Evolutionary conservation across 441 rosid genomes (phyloP), one percentile per base, ranked within the genome.

Genomic region (Flueggea neowawraea): DNA sequence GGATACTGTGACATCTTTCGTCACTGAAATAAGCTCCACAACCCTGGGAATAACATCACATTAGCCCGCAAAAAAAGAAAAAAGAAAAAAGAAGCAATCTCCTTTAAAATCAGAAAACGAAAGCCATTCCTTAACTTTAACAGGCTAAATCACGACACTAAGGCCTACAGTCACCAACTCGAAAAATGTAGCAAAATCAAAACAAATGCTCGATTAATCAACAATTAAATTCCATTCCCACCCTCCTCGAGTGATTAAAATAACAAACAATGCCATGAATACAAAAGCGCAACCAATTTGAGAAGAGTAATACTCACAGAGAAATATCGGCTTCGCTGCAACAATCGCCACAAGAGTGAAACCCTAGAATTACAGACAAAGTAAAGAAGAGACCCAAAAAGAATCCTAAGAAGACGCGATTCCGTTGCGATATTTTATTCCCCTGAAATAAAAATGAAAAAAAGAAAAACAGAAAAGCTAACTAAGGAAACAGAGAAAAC

Each of bases 1-100:
- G 96, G 93, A 71, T 78, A 91, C 16, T 74, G 76, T 44, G 96
- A 86, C 97, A 90, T 89, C 60, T 75, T 57, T 67, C 76, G 70
- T 63, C 62, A 47, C 62, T 49, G 64, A 62, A 61, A 59, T 49
- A 70, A 62, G 53, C 66, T 57, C 57, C 60, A 68, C 52, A 52
- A 64, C 48, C 70, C 75, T 56, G 6, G 17, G 59, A 6, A 52
- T 28, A 60, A 31, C n/a, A 61, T 43, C 59, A 31, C 67, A 17
- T 11, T 28, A 49, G 45, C 45, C 16, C 33, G n/a, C n/a, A n/a
- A n/a, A n/a, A n/a, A n/a, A n/a, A n/a, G n/a, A n/a, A n/a, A 33
- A 70, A 58, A 50, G n/a, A 48, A 16, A 17, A 31, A 32, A 69
- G 57, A 53, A 52, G 50, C 12, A 47, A 47, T 12, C 50, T 47